Evolutionary conservation across 805 yeast genomes (phyloP).

Genomic region (Komagataella pseudopastoris): DNA sequence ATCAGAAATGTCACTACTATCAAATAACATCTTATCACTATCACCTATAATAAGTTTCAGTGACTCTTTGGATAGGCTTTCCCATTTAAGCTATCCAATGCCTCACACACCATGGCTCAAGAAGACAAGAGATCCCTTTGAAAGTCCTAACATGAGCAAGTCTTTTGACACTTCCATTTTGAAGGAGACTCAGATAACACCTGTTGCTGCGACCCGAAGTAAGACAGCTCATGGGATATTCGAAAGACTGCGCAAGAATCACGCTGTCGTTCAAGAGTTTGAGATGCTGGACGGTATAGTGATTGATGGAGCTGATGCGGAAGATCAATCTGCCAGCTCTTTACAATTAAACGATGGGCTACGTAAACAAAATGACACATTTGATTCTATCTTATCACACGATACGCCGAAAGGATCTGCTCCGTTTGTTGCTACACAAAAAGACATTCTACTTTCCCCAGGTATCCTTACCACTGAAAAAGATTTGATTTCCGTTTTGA

Average conservation of each 20-base stretch:
- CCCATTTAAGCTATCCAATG: not conserved
- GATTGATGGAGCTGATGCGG: not conserved
- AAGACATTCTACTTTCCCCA: not conserved
- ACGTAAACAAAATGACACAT: not conserved
- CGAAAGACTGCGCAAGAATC: slow-evolving; percentile 10
- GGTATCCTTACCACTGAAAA: not conserved
- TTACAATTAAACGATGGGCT: not conserved
- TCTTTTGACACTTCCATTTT: not conserved
- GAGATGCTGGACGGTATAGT: slow-evolving; percentile 1
- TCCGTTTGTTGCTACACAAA: not conserved
- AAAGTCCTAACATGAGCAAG: slow-evolving; percentile 13
- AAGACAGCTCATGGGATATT: slow-evolving; percentile 11
- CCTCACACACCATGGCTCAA: slow-evolving; percentile 14
- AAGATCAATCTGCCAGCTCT: not conserved
- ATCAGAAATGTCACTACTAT: too few species aligned
- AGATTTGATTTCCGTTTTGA: not conserved
- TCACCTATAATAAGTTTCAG: too few species aligned
- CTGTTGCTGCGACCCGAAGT: not conserved
- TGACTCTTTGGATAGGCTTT: not conserved
- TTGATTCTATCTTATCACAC: not conserved
- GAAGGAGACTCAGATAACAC: not conserved
- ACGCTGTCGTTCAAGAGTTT: slow-evolving; percentile 6
- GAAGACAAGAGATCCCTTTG: slow-evolving; percentile 23
- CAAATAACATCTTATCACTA: too few species aligned
- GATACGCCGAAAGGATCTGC: not conserved